phyloP scores from a whole-genome alignment of 805 yeast species.

The Yarrowia deformans region DNA sequence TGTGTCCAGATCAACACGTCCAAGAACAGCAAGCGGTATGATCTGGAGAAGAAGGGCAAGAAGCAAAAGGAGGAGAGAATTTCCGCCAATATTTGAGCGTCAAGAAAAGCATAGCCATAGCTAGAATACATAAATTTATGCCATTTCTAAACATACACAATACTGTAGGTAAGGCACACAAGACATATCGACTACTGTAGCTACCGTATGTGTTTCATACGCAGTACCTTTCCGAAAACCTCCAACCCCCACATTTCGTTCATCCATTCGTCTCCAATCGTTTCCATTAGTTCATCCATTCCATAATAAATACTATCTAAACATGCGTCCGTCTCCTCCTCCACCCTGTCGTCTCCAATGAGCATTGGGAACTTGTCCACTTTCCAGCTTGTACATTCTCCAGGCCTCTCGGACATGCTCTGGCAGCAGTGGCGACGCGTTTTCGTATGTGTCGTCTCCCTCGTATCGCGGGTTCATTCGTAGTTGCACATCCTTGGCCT shows the following conservation, averaged over 20 bases:
- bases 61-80: not conserved
- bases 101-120: no score
- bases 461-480: slow-evolving; percentile 53
- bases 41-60: not conserved
- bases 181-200: no score
- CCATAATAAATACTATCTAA: slow-evolving; percentile 54
- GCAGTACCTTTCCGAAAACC: no score
- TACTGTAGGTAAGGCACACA: no score
- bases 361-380: slow-evolving; percentile 65
- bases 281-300: no score
- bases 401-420: slow-evolving; percentile 90
- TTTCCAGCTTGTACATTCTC: slow-evolving; percentile 74
- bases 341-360: slow-evolving; percentile 78
- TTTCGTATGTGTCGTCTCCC: slow-evolving; percentile 41
- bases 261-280: no score
- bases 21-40: slow-evolving; percentile 13
- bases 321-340: slow-evolving; percentile 72
- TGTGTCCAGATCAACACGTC: slow-evolving; percentile 10
- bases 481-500: slow-evolving; percentile 75
- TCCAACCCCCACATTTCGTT: no score
- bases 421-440: slow-evolving; percentile 68
- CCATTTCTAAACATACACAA: no score
- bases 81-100: not conserved
- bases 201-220: no score
- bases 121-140: no score